Evolutionary conservation across 164 flowering plant species (phyloP).

Genomic region (Tinospora cordifolia): DNA sequence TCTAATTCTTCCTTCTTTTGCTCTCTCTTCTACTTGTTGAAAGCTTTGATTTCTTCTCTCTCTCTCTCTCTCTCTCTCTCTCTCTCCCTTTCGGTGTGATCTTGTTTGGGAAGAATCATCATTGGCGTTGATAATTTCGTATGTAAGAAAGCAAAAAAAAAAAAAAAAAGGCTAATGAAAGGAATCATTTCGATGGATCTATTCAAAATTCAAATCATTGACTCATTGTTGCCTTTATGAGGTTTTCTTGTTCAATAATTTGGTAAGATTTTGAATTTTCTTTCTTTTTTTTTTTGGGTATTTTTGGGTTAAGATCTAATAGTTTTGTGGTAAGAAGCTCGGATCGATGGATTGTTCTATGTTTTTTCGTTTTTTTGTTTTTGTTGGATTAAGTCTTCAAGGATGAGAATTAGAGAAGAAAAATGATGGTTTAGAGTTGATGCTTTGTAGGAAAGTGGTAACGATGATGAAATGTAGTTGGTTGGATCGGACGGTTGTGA

Average conservation of each 20-base stretch:
- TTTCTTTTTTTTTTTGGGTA: background rate
- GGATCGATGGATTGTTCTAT: background rate
- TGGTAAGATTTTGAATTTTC: background rate
- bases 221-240: background rate
- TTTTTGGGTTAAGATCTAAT: background rate
- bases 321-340: background rate
- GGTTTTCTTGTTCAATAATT: background rate
- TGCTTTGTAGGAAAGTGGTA: background rate
- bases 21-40: background rate
- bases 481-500: background rate
- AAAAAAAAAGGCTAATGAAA: constrained; percentile 10
- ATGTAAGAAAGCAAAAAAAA: constrained; percentile 2
- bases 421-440: background rate
- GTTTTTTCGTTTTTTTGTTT: background rate
- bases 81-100: background rate
- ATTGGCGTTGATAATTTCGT: constrained; percentile 4
- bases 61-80: background rate
- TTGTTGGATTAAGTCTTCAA: background rate
- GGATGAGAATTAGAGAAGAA: background rate
- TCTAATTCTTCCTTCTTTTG: background rate
- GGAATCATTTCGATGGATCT: constrained; percentile 1
- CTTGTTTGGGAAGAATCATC: background rate
- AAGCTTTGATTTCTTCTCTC: constrained; percentile 3
- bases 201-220: background rate
- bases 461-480: background rate